A percentile compares a stretch with the other conserved stretches of the same genome.
These are phyloP conservation scores for Trametes polyzona DNA, from an alignment of 1,284 basidiomycete genomes.

Conservation along the genomic window DNA sequence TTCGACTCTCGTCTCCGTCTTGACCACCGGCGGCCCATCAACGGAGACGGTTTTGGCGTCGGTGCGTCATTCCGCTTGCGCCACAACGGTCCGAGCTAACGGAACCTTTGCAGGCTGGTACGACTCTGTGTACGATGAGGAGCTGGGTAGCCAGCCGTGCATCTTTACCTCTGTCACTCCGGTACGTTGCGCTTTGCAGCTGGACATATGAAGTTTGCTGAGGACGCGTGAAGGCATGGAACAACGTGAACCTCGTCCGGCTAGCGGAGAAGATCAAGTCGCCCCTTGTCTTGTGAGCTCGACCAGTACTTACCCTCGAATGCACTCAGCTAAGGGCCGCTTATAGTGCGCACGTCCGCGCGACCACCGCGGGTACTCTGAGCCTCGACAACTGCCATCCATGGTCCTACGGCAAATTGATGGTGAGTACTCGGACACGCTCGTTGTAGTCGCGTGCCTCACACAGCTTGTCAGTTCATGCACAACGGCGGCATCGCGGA, in stretches of 20 bases:
- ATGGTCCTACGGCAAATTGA: constrained; percentile 85
- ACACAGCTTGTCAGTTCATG: constrained; percentile 73
- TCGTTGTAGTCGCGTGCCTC: background rate
- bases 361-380: constrained; percentile 83
- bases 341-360: constrained; percentile 84
- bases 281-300: constrained; percentile 88
- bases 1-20: constrained; percentile 89
- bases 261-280: constrained; percentile 96
- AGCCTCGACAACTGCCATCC: constrained; percentile 96
- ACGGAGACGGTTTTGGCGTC: constrained; percentile 97
- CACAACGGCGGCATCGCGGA: constrained; percentile 91
- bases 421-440: constrained; percentile 55
- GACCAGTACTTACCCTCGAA: background rate
- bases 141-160: constrained; percentile 86
- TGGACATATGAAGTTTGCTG: background rate
- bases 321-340: background rate
- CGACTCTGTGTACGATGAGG: constrained; percentile 77
- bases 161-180: constrained; percentile 97
- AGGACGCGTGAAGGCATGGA: constrained; percentile 74
- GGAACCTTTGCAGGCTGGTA: constrained; percentile 71
- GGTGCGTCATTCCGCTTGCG: constrained; percentile 56
- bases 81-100: background rate
- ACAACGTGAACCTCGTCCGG: constrained; percentile 87
- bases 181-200: constrained; percentile 45
- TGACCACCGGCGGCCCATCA: constrained; percentile 82